Evolutionary conservation across 352 stramenopile genomes (phyloP), one percentile per base, ranked within the genome.

Genomic region (Globisporangium abappressorium): DNA sequence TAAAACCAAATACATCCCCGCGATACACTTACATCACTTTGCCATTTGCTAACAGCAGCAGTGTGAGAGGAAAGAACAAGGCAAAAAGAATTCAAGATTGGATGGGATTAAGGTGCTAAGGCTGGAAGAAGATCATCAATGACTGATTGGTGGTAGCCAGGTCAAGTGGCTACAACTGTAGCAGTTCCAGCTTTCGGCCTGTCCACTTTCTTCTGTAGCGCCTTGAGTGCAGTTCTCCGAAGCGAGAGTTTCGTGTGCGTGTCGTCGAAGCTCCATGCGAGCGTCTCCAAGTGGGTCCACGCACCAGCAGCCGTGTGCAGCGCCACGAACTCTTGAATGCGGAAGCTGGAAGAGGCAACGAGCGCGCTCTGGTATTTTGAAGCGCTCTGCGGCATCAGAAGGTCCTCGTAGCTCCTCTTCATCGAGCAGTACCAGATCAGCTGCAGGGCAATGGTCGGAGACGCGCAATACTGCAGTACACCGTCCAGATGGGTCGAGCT

Each of bases 281-380:
- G 12, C 1, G 47, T 70, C 63, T 73, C 68, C 18, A 73, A 41
- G 47, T 70, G 62, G 2, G 18, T 20, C 56, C 54, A 61, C 47
- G 57, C 36, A 8, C 62, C 57, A 26, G 56, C 68, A 11, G 62
- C 68, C 5, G 43, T 43, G 47, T 73, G 68, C 18, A 73, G 56
- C 38, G 62, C 57, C 15, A 70, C 63, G 26, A 73, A 73, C 12
- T 69, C 62, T 20, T 69, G 36, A 3, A 73, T 33, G 12, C 26
- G 26, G 24, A 62, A 53, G 15, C 54, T 43, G 12, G 43, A 56
- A 15, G 36, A 43, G 36, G 36, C 36, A 43, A 43, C 36, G 36
- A 43, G 36, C 36, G 36, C 36, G 5, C 41, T 41, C 41, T 24
- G 22, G 14, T 12, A 53, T 28, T 9, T 64, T 5, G 15, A 22